Evolutionary conservation across 371 early-diverging fungal species (phyloP).

Genomic region (Circinella umbellata): DNA sequence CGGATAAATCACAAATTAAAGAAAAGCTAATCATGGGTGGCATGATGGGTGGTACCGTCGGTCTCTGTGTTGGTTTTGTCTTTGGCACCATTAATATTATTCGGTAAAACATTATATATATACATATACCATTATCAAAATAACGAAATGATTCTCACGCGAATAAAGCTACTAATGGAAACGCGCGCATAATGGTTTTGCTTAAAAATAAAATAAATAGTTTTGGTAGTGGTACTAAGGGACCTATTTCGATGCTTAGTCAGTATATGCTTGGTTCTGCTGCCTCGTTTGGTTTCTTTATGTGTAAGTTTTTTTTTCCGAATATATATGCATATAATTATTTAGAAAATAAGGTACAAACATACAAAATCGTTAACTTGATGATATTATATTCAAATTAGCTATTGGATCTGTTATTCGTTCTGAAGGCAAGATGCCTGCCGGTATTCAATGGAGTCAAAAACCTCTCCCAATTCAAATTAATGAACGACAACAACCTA

Average conservation of each 20-base stretch:
- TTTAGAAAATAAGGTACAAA: background rate
- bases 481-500: background rate
- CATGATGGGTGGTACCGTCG: conserved; percentile 85
- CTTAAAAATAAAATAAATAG: conserved; percentile 20
- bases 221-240: conserved; percentile 49
- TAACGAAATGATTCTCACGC: background rate
- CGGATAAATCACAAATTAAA: no score
- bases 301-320: conserved; percentile 35
- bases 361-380: background rate
- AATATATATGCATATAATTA: no score
- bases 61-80: conserved; percentile 82
- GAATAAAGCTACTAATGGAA: background rate
- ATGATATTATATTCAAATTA: conserved; percentile 34
- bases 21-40: conserved; percentile 79
- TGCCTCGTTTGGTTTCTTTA: conserved; percentile 61
- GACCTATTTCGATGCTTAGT: conserved; percentile 49
- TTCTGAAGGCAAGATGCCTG: conserved; percentile 53
- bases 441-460: conserved; percentile 25
- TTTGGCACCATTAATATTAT: conserved; percentile 75
- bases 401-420: conserved; percentile 82
- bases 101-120: conserved; percentile 45
- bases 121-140: no score
- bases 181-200: no score
- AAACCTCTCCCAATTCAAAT: conserved; percentile 28
- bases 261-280: conserved; percentile 60